Evolutionary conservation across 192 early-diverging fungal genomes (phyloP).

Genomic region (Dispira simplex): DNA sequence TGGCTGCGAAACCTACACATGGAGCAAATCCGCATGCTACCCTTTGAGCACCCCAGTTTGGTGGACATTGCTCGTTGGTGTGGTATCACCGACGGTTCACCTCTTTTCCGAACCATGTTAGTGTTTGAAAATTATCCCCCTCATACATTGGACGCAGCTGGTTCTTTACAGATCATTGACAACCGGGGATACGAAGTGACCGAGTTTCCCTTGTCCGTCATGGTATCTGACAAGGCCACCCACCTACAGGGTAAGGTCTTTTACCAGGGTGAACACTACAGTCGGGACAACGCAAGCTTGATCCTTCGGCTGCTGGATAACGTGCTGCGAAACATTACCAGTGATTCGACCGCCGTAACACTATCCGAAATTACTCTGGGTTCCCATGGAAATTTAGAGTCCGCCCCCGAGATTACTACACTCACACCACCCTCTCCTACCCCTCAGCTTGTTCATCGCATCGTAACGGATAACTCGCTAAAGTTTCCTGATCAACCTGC

Average conservation of each 20-base stretch:
- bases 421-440: too few relatives aligned
- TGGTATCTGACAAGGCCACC: background rate
- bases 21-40: background rate
- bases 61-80: slow-evolving; percentile 5
- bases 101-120: background rate
- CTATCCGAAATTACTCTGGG: too few relatives aligned
- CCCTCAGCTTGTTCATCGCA: too few relatives aligned
- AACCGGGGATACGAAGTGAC: background rate
- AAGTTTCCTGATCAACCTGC: too few relatives aligned
- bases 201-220: slow-evolving; percentile 2
- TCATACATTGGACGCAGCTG: background rate
- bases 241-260: background rate
- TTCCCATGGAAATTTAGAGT: too few relatives aligned
- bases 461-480: too few relatives aligned
- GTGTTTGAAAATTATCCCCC: slow-evolving; percentile 5
- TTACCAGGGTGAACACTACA: background rate
- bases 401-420: too few relatives aligned
- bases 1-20: background rate
- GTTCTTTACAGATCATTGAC: background rate
- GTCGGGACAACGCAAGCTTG: background rate
- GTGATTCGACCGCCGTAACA: too few relatives aligned
- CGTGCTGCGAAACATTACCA: too few relatives aligned
- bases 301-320: background rate
- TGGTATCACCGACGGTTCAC: background rate
- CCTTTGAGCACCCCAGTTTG: background rate